These are phyloP conservation scores for Fraxinus paxiana DNA, from an alignment of 305 asterid genomes.

Conservation along the genomic window DNA sequence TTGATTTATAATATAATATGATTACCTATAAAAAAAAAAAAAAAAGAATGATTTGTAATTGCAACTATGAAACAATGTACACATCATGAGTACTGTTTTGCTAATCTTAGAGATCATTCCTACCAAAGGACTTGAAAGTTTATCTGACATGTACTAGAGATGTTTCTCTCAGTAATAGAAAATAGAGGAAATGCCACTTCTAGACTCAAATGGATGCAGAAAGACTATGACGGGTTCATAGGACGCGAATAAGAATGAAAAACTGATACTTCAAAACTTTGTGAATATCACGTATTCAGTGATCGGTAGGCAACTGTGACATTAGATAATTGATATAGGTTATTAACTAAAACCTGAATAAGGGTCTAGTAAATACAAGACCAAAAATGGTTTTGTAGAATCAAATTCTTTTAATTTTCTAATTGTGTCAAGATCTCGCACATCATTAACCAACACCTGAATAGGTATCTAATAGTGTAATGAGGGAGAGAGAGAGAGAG, in stretches of 20 bases:
- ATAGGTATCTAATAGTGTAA: slow-evolving; percentile 1
- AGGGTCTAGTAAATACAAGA: neutral
- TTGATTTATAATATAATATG: too few species aligned
- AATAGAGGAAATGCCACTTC: neutral
- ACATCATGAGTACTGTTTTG: neutral
- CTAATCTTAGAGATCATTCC: neutral
- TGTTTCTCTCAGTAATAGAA: neutral
- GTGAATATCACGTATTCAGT: neutral
- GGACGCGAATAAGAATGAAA: neutral
- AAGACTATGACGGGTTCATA: neutral
- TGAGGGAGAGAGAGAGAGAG: slow-evolving; percentile 39
- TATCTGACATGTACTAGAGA: neutral
- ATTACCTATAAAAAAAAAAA: too few species aligned
- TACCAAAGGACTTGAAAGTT: neutral
- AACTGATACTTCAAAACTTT: neutral
- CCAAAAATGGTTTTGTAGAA: neutral
- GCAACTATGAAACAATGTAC: neutral
- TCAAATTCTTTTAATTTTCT: neutral
- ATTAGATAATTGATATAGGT: neutral
- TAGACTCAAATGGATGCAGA: neutral
- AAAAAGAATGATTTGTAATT: neutral
- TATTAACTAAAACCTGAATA: neutral
- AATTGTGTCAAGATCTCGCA: neutral
- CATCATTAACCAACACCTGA: slow-evolving; percentile 10
- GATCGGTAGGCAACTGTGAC: neutral